Conservation (phyloP, 768 basidiomycete genomes). For the Roridomyces roridus region DNA sequence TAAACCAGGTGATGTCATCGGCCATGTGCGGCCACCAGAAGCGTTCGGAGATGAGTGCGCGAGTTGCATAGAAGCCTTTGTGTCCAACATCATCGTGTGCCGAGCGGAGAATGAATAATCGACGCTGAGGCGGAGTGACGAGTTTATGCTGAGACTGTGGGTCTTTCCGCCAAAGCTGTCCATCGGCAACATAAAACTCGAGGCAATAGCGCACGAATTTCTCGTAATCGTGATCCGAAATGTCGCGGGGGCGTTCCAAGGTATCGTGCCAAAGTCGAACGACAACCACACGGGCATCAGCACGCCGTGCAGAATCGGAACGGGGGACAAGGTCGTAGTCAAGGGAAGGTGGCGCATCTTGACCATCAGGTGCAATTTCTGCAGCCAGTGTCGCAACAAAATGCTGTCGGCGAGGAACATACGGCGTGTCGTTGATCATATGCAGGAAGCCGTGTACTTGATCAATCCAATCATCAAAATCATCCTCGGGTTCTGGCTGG, state of each 20-base stretch:
- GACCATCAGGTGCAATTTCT: not conserved
- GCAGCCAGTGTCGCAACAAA: not conserved
- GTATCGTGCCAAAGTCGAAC: slow-evolving; percentile 13
- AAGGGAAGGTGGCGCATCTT: not conserved
- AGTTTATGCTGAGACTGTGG: slow-evolving; percentile 28
- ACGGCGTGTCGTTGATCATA: slow-evolving; percentile 10
- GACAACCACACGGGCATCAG: slow-evolving; percentile 2
- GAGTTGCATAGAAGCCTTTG: slow-evolving; percentile 27
- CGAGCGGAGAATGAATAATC: slow-evolving; percentile 30
- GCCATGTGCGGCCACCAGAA: no score
- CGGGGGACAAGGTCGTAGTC: not conserved
- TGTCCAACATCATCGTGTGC: slow-evolving; percentile 29
- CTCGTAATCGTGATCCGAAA: no score
- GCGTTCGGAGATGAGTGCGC: slow-evolving; percentile 16
- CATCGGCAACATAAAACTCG: no score
- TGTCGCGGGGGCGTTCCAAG: no score
- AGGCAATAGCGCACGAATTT: no score
- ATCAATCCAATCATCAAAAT: slow-evolving; percentile 28
- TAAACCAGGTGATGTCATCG: no score
- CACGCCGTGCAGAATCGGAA: not conserved
- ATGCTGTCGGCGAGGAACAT: not conserved
- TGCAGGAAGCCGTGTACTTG: slow-evolving; percentile 23
- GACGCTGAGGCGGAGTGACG: slow-evolving; percentile 16
- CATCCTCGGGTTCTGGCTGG: not conserved
- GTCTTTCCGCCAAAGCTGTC: slow-evolving; percentile 29